Evolutionary conservation across 2,329 filamentous ascomycete species (phyloP).

Genomic region (Trichoderma sp.): DNA sequence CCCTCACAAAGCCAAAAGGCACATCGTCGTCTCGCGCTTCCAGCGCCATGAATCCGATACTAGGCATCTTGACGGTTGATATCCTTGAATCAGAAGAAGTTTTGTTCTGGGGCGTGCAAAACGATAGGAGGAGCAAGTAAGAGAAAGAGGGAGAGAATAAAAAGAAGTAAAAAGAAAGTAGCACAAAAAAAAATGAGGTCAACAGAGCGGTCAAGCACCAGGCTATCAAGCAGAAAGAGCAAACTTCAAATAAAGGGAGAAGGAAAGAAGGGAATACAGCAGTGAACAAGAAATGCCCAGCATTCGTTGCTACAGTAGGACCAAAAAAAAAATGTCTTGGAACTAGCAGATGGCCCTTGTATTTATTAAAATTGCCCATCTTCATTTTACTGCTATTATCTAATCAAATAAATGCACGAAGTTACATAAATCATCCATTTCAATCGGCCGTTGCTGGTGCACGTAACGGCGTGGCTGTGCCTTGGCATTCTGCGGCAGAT

Average conservation of each 20-base stretch:
- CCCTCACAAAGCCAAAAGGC: conserved; percentile 4
- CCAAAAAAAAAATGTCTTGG: background rate
- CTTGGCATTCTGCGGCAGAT: background rate
- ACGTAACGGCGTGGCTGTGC: conserved; percentile 11
- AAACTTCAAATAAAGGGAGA: background rate
- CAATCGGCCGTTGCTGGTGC: background rate
- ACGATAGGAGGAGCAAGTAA: background rate
- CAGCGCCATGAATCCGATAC: background rate
- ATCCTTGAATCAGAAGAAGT: background rate
- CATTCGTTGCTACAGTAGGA: background rate
- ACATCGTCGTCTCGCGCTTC: background rate
- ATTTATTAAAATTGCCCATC: background rate
- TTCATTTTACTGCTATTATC: background rate
- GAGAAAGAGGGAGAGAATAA: background rate
- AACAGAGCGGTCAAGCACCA: background rate
- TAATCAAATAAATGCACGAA: background rate
- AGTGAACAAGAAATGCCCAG: background rate
- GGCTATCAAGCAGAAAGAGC: background rate
- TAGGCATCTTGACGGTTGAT: background rate
- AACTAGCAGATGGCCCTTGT: background rate
- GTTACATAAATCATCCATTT: background rate
- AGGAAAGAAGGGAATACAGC: background rate
- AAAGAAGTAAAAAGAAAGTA: background rate
- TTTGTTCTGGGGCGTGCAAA: background rate
- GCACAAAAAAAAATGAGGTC: background rate